A percentile compares a stretch with the other conserved stretches of the same genome.
Evolutionary conservation across 495 filamentous ascomycete genomes (phyloP).

Genomic region (Mycothermus thermophilus): DNA sequence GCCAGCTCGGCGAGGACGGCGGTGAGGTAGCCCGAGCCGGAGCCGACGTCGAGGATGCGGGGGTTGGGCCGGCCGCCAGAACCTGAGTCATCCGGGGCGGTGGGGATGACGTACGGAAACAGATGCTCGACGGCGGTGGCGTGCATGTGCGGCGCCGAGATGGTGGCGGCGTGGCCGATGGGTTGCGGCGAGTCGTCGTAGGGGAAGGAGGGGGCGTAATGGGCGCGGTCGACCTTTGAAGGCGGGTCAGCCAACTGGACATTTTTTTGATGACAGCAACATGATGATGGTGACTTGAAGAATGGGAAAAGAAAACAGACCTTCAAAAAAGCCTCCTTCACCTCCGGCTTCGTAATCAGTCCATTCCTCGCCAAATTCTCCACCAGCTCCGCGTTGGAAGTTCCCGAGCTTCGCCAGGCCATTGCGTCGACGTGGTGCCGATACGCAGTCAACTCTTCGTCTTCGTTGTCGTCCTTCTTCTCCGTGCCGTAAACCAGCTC

Average conservation of each 20-base stretch:
- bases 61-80: too few species aligned
- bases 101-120: constrained; percentile 43
- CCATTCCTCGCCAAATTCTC: constrained; percentile 59
- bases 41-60: constrained; percentile 75
- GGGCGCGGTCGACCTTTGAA: constrained; percentile 79
- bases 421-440: constrained; percentile 44
- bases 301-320: constrained; percentile 29
- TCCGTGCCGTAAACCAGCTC: too few species aligned
- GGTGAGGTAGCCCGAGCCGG: constrained; percentile 82
- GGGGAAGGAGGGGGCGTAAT: constrained; percentile 54
- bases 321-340: constrained; percentile 65
- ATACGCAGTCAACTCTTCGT: not conserved
- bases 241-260: not conserved
- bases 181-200: constrained; percentile 86
- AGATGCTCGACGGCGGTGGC: constrained; percentile 60
- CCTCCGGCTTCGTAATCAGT: constrained; percentile 55
- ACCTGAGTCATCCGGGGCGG: constrained; percentile 27
- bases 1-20: constrained; percentile 78
- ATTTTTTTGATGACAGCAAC: too few species aligned
- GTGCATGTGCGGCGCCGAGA: constrained; percentile 97
- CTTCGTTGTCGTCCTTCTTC: not conserved
- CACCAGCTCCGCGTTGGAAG: constrained; percentile 62
- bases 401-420: constrained; percentile 82
- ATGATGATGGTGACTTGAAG: too few species aligned
- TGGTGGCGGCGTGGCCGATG: constrained; percentile 81